These are phyloP conservation scores for Polygonum aviculare DNA, from an alignment of 148 eudicot species.

Conservation along the genomic window DNA sequence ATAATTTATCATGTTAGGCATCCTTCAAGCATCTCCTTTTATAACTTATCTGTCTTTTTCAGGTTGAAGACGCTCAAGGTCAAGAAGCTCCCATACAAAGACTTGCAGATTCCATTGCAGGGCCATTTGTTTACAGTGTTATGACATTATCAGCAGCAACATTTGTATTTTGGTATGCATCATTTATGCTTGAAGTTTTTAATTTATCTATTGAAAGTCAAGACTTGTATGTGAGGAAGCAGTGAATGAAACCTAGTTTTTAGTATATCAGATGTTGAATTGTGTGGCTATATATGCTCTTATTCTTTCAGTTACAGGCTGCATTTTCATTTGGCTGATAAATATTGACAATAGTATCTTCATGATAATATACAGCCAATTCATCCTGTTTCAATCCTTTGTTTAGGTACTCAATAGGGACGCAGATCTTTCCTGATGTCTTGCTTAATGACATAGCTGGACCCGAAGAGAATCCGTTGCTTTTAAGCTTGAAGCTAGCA, in stretches of 20 bases:
- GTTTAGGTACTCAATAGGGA: conserved; percentile 60
- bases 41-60: background rate
- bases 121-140: conserved; percentile 86
- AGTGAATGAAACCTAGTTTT: background rate
- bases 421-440: conserved; percentile 72
- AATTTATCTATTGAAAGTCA: background rate
- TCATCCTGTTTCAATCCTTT: conserved; percentile 5
- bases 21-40: background rate
- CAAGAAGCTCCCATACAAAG: conserved; percentile 97
- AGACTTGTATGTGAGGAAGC: background rate
- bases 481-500: conserved; percentile 85
- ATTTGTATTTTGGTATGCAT: conserved; percentile 78
- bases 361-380: background rate
- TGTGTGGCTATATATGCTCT: background rate
- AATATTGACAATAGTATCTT: background rate
- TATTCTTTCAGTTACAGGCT: background rate
- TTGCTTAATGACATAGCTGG: conserved; percentile 97
- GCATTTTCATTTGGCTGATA: background rate
- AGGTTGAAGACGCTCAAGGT: conserved; percentile 99
- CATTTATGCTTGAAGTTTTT: background rate
- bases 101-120: conserved; percentile 94
- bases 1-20: background rate
- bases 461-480: conserved; percentile 72
- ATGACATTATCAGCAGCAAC: conserved; percentile 81
- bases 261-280: background rate